A percentile compares a stretch with the other conserved stretches of the same genome.
Conservation (phyloP, 2,329 filamentous ascomycete genomes). For the Hypoxylon sp. region DNA sequence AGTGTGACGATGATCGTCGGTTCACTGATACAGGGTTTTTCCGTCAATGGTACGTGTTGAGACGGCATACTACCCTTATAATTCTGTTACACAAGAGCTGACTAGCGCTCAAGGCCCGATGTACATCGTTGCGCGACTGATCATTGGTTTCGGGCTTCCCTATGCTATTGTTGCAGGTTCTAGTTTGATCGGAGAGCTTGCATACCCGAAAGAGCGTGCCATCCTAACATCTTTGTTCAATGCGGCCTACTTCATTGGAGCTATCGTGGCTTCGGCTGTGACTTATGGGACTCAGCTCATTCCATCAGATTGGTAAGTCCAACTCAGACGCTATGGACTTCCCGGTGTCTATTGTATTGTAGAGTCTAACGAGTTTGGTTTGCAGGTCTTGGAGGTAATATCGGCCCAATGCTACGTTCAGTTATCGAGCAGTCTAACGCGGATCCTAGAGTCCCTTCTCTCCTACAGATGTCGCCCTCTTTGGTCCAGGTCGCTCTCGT, state of each 20-base stretch:
- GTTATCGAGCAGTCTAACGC: slow-evolving; percentile 44
- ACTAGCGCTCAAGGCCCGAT: slow-evolving; percentile 62
- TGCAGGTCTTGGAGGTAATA: slow-evolving; percentile 55
- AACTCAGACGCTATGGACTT: background rate
- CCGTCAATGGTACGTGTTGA: slow-evolving; percentile 58
- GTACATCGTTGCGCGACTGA: slow-evolving; percentile 72
- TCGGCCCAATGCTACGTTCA: slow-evolving; percentile 42
- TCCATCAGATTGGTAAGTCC: slow-evolving; percentile 51
- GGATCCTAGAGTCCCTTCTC: slow-evolving; percentile 58
- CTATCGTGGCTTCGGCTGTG: slow-evolving; percentile 65
- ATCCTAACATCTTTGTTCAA: slow-evolving; percentile 73
- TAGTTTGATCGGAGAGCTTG: slow-evolving; percentile 72
- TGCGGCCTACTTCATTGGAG: slow-evolving; percentile 70
- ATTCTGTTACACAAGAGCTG: slow-evolving; percentile 17
- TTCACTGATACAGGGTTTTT: slow-evolving; percentile 66
- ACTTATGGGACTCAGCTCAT: slow-evolving; percentile 62
- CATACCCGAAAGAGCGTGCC: slow-evolving; percentile 72
- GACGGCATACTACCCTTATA: background rate
- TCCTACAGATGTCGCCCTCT: slow-evolving; percentile 61
- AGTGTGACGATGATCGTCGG: slow-evolving; percentile 68
- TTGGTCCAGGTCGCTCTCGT: slow-evolving; percentile 59
- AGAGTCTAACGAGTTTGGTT: slow-evolving; percentile 29
- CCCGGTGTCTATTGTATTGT: background rate
- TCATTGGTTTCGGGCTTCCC: slow-evolving; percentile 74
- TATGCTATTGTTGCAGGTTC: slow-evolving; percentile 72